These are phyloP conservation scores for Chara braunii DNA, from an alignment of 139 green algal species.

Conservation along the genomic window DNA sequence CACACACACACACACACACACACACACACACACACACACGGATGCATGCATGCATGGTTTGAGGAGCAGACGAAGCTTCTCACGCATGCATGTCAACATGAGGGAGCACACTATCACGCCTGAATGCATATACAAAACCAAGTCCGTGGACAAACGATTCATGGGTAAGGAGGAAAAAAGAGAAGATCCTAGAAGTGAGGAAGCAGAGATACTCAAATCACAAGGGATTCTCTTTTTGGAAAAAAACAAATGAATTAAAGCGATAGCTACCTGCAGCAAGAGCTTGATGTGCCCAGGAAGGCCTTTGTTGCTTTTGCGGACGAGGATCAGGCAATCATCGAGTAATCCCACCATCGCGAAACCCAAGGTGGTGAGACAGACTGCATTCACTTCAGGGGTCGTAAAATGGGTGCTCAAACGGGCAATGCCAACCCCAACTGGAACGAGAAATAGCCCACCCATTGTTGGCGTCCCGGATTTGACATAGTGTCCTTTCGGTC, in stretches of 20 bases:
- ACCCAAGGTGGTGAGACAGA: slow-evolving; percentile 11
- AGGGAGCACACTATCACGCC: no score
- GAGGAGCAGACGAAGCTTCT: no score
- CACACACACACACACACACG: no score
- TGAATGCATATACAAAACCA: no score
- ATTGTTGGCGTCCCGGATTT: slow-evolving; percentile 46
- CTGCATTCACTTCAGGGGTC: neutral
- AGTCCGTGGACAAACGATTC: no score
- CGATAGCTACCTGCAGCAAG: slow-evolving; percentile 25
- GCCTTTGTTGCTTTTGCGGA: slow-evolving; percentile 22
- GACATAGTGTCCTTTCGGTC: slow-evolving; percentile 24
- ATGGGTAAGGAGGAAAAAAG: no score
- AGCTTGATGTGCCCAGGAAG: slow-evolving; percentile 31
- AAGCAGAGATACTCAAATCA: no score
- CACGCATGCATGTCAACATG: no score
- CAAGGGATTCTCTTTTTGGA: no score
- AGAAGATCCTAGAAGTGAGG: no score
- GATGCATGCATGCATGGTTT: no score
- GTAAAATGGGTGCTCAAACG: neutral
- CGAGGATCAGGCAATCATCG: slow-evolving; percentile 32
- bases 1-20: no score
- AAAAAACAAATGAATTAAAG: neutral
- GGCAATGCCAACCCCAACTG: slow-evolving; percentile 28
- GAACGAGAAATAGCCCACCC: slow-evolving; percentile 41
- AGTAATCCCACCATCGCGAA: slow-evolving; percentile 28